These are phyloP conservation scores for Umbelopsis ramanniana DNA, from an alignment of 192 early-diverging fungal species.

Conservation along the genomic window DNA sequence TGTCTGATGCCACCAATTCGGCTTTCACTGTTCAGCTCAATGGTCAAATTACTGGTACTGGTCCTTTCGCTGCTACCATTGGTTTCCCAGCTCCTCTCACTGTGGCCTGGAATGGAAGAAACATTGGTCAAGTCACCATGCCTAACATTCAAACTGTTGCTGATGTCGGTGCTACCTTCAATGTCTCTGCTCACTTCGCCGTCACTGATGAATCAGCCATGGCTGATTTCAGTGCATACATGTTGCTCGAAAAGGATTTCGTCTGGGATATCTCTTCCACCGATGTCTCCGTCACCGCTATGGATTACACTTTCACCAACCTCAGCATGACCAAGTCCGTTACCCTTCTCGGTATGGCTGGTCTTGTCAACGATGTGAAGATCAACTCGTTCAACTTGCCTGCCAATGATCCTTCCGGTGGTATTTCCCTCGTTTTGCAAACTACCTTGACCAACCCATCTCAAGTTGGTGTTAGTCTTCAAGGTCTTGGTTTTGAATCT, in stretches of 20 bases:
- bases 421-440: slow-evolving; percentile 61
- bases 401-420: slow-evolving; percentile 54
- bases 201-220: slow-evolving; percentile 49
- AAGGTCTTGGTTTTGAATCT: slow-evolving; percentile 48
- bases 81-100: slow-evolving; percentile 43
- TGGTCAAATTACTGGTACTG: slow-evolving; percentile 48
- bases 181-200: slow-evolving; percentile 39
- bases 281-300: slow-evolving; percentile 53
- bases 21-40: slow-evolving; percentile 49
- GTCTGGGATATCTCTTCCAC: slow-evolving; percentile 47
- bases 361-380: slow-evolving; percentile 40
- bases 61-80: slow-evolving; percentile 52
- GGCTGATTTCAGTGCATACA: slow-evolving; percentile 48
- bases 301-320: slow-evolving; percentile 49
- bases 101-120: slow-evolving; percentile 39
- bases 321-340: slow-evolving; percentile 55
- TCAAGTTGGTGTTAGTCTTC: slow-evolving; percentile 48
- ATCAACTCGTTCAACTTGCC: slow-evolving; percentile 53
- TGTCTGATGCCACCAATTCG: slow-evolving; percentile 40
- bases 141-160: slow-evolving; percentile 43
- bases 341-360: slow-evolving; percentile 47
- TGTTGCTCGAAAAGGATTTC: slow-evolving; percentile 50
- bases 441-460: slow-evolving; percentile 64
- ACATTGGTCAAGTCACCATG: slow-evolving; percentile 51
- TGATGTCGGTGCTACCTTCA: slow-evolving; percentile 48